Evolutionary conservation across 2,329 filamentous ascomycete species (phyloP), one percentile per base, ranked within the genome.

Genomic region (Apiospora aurea): DNA sequence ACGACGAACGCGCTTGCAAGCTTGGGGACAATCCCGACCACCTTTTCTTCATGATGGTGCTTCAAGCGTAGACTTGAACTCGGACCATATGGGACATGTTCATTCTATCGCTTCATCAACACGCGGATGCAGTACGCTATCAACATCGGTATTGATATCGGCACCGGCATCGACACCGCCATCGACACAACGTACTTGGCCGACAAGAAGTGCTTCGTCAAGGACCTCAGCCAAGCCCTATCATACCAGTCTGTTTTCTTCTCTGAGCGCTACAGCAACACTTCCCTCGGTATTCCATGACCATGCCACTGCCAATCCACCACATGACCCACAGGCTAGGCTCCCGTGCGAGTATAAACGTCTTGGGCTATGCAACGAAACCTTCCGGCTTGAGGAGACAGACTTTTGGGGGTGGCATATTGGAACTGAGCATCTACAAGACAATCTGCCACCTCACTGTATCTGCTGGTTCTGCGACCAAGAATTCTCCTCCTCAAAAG

Each of bases 391-490:
- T 2, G 77, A 83, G 13, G 79, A 87, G 0, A 75, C 78, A 34
- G 75, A 81, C 0, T 70, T 21, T 2, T 90, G 88, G 88, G 82
- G 87, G 18, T 71, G 79, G 0, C 88, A 91, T 72, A 82, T 85
- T 38, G 70, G 77, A 1, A 38, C 73, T 0, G 76, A 80, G 0
- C 87, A 89, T 73, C 75, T 84, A 10, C 1, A 47, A 0, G 46
- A 77, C 4, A 71, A 26, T 0, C 82, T 84, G 8, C 87, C 87
- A 0, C 11, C 14, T 0, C 74, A 74, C 13, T 81, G 81, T 5
- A 70, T 82, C 0, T 90, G 88, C 75, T 88, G 85, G 83, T 89
- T 87, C 72, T 90, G 88, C 75, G 80, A 85, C 70, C 66, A 72
- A 6, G 18, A 44, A 0, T 87, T 86, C 71, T 74, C 75, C 7